Percentiles rank a stretch among this genome's conserved stretches.
phyloP scores from a whole-genome alignment of 805 yeast species.

The Teunomyces aglyptinius region DNA sequence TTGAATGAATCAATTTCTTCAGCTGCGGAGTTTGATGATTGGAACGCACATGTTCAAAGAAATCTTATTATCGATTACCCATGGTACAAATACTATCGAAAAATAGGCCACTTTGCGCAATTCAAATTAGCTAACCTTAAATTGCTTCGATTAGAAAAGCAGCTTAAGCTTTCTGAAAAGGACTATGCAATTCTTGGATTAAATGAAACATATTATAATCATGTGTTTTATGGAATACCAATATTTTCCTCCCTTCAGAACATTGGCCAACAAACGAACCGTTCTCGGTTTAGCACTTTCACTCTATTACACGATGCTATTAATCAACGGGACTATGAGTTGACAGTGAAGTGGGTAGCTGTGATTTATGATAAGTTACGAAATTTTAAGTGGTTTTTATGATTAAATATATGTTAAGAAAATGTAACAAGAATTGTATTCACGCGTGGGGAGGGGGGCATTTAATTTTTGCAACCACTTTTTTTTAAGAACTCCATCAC shows the following conservation, averaged over 20 bases:
- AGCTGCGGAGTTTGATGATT: conserved; percentile 49
- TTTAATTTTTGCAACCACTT: background rate
- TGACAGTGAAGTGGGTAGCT: conserved; percentile 22
- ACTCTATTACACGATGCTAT: conserved; percentile 20
- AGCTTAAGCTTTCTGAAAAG: conserved; percentile 17
- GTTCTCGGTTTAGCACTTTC: conserved; percentile 17
- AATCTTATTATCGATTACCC: conserved; percentile 67
- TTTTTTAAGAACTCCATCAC: background rate
- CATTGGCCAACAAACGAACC: conserved; percentile 4
- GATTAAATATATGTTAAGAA: background rate
- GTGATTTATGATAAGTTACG: conserved; percentile 24
- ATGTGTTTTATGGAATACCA: conserved; percentile 22
- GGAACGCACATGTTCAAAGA: conserved; percentile 45
- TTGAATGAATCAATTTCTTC: conserved; percentile 11
- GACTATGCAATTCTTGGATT: conserved; percentile 19
- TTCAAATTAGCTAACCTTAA: conserved; percentile 54
- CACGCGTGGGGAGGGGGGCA: background rate
- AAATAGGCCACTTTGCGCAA: conserved; percentile 56
- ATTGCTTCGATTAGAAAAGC: conserved; percentile 40
- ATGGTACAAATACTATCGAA: conserved; percentile 65
- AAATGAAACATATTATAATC: conserved; percentile 14
- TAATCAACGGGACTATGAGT: conserved; percentile 20
- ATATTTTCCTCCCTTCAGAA: conserved; percentile 10
- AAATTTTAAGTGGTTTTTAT: conserved; percentile 5
- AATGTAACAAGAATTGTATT: background rate